Evolutionary conservation across 306 rosid genomes (phyloP).

Genomic region (Pterocarpus santalinus): DNA sequence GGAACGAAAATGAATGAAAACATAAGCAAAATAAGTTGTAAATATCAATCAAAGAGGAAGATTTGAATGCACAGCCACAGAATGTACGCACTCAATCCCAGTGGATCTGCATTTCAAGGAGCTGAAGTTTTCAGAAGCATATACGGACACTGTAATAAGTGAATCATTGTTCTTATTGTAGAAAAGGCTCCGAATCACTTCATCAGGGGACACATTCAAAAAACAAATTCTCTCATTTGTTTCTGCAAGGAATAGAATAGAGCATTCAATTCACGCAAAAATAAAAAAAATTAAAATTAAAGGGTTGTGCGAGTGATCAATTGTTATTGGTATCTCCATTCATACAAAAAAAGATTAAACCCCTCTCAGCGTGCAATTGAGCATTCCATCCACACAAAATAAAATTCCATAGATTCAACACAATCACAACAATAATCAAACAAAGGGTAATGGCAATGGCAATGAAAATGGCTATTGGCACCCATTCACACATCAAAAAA

Average conservation of each 20-base stretch:
- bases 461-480: not conserved
- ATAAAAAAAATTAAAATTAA: not conserved
- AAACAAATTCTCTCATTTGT: conserved; percentile 87
- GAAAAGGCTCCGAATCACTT: conserved; percentile 91
- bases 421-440: not conserved
- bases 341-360: not conserved
- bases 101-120: conserved; percentile 94
- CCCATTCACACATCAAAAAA: not conserved
- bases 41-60: not conserved
- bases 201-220: conserved; percentile 86
- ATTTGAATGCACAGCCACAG: conserved; percentile 38
- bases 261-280: not conserved
- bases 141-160: conserved; percentile 91
- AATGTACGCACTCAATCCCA: conserved; percentile 78
- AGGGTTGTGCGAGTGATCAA: not conserved
- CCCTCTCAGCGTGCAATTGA: not conserved
- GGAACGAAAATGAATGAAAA: conserved; percentile 25
- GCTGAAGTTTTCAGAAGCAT: conserved; percentile 95
- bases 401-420: not conserved
- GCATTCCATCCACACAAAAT: conserved; percentile 21
- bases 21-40: conserved; percentile 9
- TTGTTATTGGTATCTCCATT: not conserved
- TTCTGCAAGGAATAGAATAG: conserved; percentile 59
- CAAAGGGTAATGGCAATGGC: not conserved
- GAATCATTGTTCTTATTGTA: conserved; percentile 93